Evolutionary conservation across 129 eudicot species (phyloP), one percentile per base, ranked within the genome.

Genomic region (Arctium lappa): DNA sequence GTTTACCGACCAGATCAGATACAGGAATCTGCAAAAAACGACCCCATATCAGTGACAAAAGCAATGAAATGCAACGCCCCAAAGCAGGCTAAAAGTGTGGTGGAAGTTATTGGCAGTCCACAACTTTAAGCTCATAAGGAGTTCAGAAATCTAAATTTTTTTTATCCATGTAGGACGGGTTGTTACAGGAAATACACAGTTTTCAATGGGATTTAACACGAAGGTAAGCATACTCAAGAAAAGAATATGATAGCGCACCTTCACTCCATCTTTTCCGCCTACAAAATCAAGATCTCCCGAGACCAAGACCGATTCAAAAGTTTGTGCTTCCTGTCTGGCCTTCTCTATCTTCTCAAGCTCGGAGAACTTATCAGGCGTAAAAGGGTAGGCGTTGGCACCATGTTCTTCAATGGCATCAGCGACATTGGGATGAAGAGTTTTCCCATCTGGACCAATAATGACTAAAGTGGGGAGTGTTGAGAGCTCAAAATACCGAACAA

Each of bases 381-480:
- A 95, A n/a, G 97, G 98, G 74, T 86, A 95, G 3, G 94, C 93
- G 32, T 69, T 30, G n/a, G 16, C n/a, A 31, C 98, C 98, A 31
- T 95, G 92, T 62, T 92, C 97, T 80, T 91, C 94, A 18, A 95
- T 77, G 38, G 86, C 93, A 38, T 91, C 94, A 70, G 88, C 93
- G 30, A 80, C 97, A 79, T 95, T 92, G 1, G 87, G 71, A 62
- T 92, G 97, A 65, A 92, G 91, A 29, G 97, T 95, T 76, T 91
- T 93, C 38, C 98, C 98, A 81, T 91, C 93, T 4, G 93, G 93
- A 37, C 97, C 94, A 74, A 95, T 78, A 32, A 91, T 79, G 80
- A 95, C 93, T 36, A 95, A 44, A 18, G 97, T 87, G 6, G 97
- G 97, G 38, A 92, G 86, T 40, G 82, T 32, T 1, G 87, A 70